Conservation (phyloP, 139 green algal species). For the Bryopsis sp. region DNA sequence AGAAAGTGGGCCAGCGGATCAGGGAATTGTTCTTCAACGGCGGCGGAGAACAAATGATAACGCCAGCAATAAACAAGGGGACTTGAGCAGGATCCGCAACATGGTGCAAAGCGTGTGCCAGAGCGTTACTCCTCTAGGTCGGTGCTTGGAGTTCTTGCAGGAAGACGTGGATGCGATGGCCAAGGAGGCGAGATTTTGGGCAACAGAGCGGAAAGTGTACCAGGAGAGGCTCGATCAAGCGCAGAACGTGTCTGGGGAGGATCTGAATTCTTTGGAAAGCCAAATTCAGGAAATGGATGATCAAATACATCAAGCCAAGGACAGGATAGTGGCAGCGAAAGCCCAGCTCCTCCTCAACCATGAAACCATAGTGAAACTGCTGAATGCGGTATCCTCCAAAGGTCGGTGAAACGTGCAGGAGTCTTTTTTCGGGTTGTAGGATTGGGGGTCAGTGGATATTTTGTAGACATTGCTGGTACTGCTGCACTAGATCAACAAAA, state of each 20-base stretch:
- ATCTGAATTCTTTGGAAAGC: constrained; percentile 22
- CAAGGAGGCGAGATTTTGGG: constrained; percentile 41
- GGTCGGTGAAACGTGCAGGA: neutral
- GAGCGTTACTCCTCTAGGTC: constrained; percentile 31
- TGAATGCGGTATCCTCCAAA: neutral
- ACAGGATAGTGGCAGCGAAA: neutral
- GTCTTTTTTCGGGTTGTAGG: no score
- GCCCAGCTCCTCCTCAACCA: neutral
- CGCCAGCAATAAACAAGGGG: no score
- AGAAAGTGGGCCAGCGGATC: neutral
- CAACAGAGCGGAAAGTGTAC: constrained; percentile 42
- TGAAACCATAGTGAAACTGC: neutral
- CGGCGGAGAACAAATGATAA: neutral
- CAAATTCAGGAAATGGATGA: constrained; percentile 29
- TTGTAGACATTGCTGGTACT: no score
- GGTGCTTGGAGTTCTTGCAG: constrained; percentile 33
- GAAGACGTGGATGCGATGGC: constrained; percentile 37
- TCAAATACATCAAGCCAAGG: constrained; percentile 25
- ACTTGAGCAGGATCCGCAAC: neutral
- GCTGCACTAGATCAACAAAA: no score
- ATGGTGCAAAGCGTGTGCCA: constrained; percentile 29
- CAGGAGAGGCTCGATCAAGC: constrained; percentile 38
- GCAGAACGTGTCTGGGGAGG: constrained; percentile 36
- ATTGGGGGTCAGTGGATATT: no score
- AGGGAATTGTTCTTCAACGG: neutral